These are phyloP conservation scores for Solanum pimpinellifolium DNA, from an alignment of 257 asterid species.

Conservation along the genomic window DNA sequence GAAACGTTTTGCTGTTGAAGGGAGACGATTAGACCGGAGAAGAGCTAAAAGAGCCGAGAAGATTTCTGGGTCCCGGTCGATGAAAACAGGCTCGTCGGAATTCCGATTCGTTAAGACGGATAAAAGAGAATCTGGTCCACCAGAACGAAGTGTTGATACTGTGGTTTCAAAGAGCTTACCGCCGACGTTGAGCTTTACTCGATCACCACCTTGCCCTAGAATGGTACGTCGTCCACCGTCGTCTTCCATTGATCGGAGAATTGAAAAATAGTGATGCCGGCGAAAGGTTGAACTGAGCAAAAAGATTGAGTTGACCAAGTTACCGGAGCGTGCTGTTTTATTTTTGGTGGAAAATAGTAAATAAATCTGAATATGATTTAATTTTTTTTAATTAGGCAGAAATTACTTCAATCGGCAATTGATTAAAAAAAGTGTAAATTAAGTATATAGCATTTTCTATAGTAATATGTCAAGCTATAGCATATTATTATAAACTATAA, in stretches of 20 bases:
- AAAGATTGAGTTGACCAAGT: neutral
- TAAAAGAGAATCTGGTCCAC: conserved; percentile 75
- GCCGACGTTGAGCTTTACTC: conserved; percentile 90
- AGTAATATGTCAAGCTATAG: too few species aligned
- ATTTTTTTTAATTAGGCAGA: neutral
- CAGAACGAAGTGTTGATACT: conserved; percentile 65
- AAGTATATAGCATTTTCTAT: too few species aligned
- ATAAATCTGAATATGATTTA: neutral
- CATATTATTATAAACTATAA: too few species aligned
- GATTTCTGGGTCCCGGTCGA: conserved; percentile 93
- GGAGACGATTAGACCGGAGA: conserved; percentile 83
- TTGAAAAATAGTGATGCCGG: neutral
- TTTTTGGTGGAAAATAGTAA: neutral
- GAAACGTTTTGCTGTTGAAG: conserved; percentile 76
- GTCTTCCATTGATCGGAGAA: conserved; percentile 26
- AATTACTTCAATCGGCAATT: neutral
- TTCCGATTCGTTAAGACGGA: conserved; percentile 56
- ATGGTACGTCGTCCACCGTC: conserved; percentile 7
- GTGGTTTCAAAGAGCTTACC: conserved; percentile 95
- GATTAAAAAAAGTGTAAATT: neutral
- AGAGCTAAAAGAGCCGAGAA: conserved; percentile 80
- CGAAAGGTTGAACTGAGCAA: neutral
- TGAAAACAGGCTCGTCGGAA: conserved; percentile 46
- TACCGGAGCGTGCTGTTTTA: neutral
- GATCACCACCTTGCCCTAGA: conserved; percentile 20